Base-by-base conservation (phyloP, 176 grass and related monocot genomes). In the Calamus simplicifolius region DNA sequence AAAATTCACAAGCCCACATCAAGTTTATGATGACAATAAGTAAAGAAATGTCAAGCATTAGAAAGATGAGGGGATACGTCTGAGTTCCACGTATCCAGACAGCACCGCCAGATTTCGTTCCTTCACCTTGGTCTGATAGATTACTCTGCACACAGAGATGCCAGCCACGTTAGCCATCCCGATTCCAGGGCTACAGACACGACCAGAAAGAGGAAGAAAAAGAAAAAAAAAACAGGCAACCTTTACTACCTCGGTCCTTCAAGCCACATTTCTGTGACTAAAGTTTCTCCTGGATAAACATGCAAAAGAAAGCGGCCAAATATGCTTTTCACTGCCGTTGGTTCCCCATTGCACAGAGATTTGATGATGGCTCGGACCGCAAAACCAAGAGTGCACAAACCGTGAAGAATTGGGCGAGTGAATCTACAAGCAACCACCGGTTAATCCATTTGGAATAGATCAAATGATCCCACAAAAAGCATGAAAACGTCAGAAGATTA, bases 211-310 rank as follows among this genome's bases (percentile, higher is more conserved):
- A 27, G 35, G 62, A 19, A 43, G 28, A 31, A 43, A 4, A 21
- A 19, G 5, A 17, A 1, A 29, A 62, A 64, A 17, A 1, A 29
- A 62, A 64, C 23, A 71, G 49, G 19, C 8, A 43, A 43, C 7
- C 8, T 43, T 43, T 43, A 7, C 70, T 88, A 91, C 93, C 79
- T 87, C 58, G 83, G 79, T 43, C 78, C 75, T 27, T 97, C 72
- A 21, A 82, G 72, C 93, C 93, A 97, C 87, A 97, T 97, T 54
- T 91, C 83, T 18, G 84, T 91, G 23, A 80, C 67, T 8, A 97
- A 58, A 58, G 81, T 88, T 30, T 91, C 87, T 18, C 84, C 81
- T 0, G 93, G 87, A 16, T 88, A 97, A 31, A 92, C 93, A 29
- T 88, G 87, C 51, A 92, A 64, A 55, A 92, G 87, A 59, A 97